Evolutionary conservation across 768 basidiomycete species (phyloP), one percentile per base, ranked within the genome.

Genomic region (Termitomyces sp.): DNA sequence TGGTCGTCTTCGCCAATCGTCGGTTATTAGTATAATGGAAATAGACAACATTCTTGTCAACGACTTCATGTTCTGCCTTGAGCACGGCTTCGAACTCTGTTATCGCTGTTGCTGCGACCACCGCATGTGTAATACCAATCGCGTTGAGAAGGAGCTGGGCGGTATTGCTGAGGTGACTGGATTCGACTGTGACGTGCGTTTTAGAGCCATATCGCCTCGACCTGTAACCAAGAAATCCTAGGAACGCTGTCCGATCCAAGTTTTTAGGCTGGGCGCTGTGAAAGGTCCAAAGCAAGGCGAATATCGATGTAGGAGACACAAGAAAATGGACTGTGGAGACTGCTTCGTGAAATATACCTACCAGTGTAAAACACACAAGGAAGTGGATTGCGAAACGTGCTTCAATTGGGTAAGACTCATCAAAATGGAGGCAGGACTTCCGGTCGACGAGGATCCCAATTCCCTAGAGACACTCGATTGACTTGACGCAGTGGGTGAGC

Each of bases 351-450:
- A 47, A 2, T 26, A 47, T 47, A 16, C 46, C 28, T 73, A 63
- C 50, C 57, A 72, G 50, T 74, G 75, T 61, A 56, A 56, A 30
- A 53, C 58, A 41, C 75, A 76, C 56, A 52, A 66, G 33, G 63
- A 46, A 16, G 61, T 69, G 20, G 69, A 75, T 47, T 76, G 75
- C 50, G 49, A 52, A 10, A 61, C 46, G 16, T 77, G 75, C 60
- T 76, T 77, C 41, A 63, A 75, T 61, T 77, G 75, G 75, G 67
- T 69, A 14, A 59, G 50, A n/a, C 57, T 71, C 36, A 66, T 75
- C 23, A 69, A 66, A 50, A 58, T 66, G 30, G 67, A 72, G 53
- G 69, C 69, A 1, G 61, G 67, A 38, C 60, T 61, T 33, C 61
- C 62, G 0, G 65, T 66, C n/a, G 65, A 63, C n/a, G 23, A 57